phyloP scores from a whole-genome alignment of 352 stramenopile species.

The Phytophthora pinifolia region DNA sequence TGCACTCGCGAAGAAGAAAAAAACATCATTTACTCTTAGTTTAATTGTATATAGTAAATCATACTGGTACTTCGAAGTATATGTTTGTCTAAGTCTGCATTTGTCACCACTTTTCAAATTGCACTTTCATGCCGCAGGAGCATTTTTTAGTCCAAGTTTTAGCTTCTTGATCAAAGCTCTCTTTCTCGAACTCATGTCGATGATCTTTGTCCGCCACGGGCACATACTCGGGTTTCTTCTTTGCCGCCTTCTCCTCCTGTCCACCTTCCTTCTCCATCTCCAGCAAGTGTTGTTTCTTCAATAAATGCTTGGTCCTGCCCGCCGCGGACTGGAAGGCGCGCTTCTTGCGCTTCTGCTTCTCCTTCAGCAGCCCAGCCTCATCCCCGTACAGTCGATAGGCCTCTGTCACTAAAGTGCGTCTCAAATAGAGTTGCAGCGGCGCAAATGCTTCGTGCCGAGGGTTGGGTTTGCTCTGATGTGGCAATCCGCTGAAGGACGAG shows the following conservation, averaged over 20 bases:
- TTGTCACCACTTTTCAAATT: slow-evolving; percentile 76
- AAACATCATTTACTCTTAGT: no score
- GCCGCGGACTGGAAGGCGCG: slow-evolving; percentile 52
- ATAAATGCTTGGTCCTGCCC: slow-evolving; percentile 53
- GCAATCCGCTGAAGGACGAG: slow-evolving; percentile 53
- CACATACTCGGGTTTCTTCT: slow-evolving; percentile 30
- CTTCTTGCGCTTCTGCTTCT: slow-evolving; percentile 48
- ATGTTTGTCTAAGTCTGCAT: slow-evolving; percentile 3
- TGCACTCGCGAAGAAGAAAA: no score
- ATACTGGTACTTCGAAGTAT: slow-evolving; percentile 24
- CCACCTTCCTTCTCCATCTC: slow-evolving; percentile 11
- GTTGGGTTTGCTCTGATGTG: slow-evolving; percentile 58
- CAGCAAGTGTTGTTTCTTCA: slow-evolving; percentile 47
- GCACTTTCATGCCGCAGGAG: slow-evolving; percentile 56
- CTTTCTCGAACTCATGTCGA: slow-evolving; percentile 50
- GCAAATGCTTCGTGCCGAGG: slow-evolving; percentile 66
- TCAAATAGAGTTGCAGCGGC: slow-evolving; percentile 65
- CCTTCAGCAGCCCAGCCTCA: slow-evolving; percentile 39
- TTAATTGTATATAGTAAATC: no score
- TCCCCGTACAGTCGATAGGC: slow-evolving; percentile 51
- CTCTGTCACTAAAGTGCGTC: slow-evolving; percentile 52
- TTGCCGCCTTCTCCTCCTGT: slow-evolving; percentile 13
- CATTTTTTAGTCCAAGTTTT: slow-evolving; percentile 59
- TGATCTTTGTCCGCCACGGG: slow-evolving; percentile 53
- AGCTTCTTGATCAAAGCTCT: slow-evolving; percentile 38